Evolutionary conservation across 805 yeast species (phyloP).

Genomic region (Candida quercuum): DNA sequence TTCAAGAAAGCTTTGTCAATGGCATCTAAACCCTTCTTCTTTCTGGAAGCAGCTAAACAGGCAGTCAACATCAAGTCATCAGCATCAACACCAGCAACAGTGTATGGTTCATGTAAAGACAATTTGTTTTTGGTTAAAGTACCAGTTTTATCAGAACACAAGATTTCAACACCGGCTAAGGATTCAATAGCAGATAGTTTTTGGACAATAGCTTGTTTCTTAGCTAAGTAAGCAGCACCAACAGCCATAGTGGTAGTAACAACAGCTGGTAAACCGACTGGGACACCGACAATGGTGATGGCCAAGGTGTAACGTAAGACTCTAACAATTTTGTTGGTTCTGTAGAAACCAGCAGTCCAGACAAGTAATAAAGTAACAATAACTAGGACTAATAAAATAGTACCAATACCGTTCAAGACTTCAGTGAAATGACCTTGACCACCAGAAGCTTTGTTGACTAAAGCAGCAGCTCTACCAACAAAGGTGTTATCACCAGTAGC

Average conservation of each 20-base stretch:
- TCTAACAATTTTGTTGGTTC: slow-evolving; percentile 80
- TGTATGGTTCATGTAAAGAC: slow-evolving; percentile 94
- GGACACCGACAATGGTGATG: slow-evolving; percentile 95
- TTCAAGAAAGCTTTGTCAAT: slow-evolving; percentile 95
- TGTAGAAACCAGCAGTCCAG: slow-evolving; percentile 93
- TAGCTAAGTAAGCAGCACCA: slow-evolving; percentile 98
- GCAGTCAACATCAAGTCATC: slow-evolving; percentile 97
- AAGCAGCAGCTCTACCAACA: slow-evolving; percentile 96
- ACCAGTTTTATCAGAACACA: slow-evolving; percentile 98
- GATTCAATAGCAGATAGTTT: slow-evolving; percentile 96
- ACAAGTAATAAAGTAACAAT: slow-evolving; percentile 81
- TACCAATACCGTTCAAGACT: slow-evolving; percentile 96
- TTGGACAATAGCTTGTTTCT: slow-evolving; percentile 96
- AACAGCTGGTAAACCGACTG: slow-evolving; percentile 98
- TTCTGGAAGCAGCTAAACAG: slow-evolving; percentile 95
- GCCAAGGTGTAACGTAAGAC: slow-evolving; percentile 91
- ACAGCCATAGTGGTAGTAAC: slow-evolving; percentile 99
- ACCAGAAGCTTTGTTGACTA: slow-evolving; percentile 89
- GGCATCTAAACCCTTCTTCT: slow-evolving; percentile 97
- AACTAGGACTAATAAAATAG: slow-evolving; percentile 82
- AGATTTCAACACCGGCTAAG: slow-evolving; percentile 94
- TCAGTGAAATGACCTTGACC: slow-evolving; percentile 96
- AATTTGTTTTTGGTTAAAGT: slow-evolving; percentile 96
- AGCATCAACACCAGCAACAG: slow-evolving; percentile 94
- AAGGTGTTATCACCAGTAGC: slow-evolving; percentile 95